Evolutionary conservation across 2,329 filamentous ascomycete species (phyloP).

Genomic region (Sporothrix curviconia): DNA sequence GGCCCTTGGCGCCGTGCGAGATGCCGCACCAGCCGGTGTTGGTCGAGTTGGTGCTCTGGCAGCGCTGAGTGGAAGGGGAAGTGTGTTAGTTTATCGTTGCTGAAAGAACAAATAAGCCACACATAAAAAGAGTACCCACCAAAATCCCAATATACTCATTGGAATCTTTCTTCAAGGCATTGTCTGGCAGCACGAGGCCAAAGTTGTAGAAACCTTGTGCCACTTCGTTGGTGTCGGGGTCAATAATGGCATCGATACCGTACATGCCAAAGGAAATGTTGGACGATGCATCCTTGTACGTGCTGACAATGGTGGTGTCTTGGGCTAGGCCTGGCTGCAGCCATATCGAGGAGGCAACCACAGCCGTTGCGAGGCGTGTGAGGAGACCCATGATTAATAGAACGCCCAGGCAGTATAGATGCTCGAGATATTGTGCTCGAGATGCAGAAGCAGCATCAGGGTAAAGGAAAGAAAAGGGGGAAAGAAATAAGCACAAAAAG

Average conservation of each 20-base stretch:
- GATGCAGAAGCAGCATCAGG: neutral
- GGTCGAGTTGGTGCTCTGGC: constrained; percentile 37
- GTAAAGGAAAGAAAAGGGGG: neutral
- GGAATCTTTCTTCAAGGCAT: constrained; percentile 40
- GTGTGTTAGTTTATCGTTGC: neutral
- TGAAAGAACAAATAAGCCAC: neutral
- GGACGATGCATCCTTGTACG: constrained; percentile 15
- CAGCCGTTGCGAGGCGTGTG: constrained; percentile 12
- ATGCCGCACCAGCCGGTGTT: constrained; percentile 53
- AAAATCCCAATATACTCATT: constrained; percentile 55
- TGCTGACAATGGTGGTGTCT: neutral
- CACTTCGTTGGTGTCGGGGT: constrained; percentile 12
- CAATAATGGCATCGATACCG: constrained; percentile 7
- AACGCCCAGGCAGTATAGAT: neutral
- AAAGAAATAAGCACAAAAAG: neutral
- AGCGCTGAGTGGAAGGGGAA: constrained; percentile 32
- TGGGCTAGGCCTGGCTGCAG: constrained; percentile 12
- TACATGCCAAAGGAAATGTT: constrained; percentile 19
- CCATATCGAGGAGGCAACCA: constrained; percentile 7
- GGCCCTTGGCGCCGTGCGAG: constrained; percentile 39
- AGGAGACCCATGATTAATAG: constrained; percentile 7
- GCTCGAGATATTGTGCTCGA: neutral
- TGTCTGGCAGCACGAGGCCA: constrained; percentile 47
- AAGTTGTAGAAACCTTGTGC: constrained; percentile 28
- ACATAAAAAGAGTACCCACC: constrained; percentile 30